Evolutionary conservation across 2,329 filamentous ascomycete species (phyloP).

Genomic region (Colletotrichum cordylinicola): DNA sequence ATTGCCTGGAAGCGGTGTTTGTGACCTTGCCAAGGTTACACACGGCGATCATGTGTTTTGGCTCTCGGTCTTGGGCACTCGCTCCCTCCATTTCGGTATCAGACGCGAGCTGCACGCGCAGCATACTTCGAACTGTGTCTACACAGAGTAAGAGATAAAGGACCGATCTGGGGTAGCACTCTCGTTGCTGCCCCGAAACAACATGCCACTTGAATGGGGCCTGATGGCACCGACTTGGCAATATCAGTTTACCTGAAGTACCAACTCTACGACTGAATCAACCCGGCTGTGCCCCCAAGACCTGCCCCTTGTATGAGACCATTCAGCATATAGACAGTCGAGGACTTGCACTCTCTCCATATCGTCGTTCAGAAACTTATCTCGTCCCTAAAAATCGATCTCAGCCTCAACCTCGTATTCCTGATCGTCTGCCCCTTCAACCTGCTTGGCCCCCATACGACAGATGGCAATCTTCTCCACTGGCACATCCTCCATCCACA

Average conservation of each 20-base stretch:
- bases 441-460: conserved; percentile 82
- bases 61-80: background rate
- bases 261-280: background rate
- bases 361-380: background rate
- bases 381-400: conserved; percentile 40
- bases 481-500: conserved; percentile 73
- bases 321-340: background rate
- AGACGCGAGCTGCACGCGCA: background rate
- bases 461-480: conserved; percentile 81
- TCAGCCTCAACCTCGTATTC: conserved; percentile 61
- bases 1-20: background rate
- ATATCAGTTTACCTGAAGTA: background rate
- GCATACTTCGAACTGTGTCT: background rate
- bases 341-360: background rate
- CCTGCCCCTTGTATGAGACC: background rate
- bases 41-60: background rate
- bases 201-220: background rate
- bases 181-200: background rate
- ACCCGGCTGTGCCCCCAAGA: background rate
- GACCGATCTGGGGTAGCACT: background rate
- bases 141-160: background rate
- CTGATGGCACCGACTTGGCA: background rate
- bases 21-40: background rate
- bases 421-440: conserved; percentile 56
- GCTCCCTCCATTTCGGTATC: background rate